Evolutionary conservation across 2,329 filamentous ascomycete species (phyloP), one percentile per base, ranked within the genome.

Genomic region (Claviceps sorghi): DNA sequence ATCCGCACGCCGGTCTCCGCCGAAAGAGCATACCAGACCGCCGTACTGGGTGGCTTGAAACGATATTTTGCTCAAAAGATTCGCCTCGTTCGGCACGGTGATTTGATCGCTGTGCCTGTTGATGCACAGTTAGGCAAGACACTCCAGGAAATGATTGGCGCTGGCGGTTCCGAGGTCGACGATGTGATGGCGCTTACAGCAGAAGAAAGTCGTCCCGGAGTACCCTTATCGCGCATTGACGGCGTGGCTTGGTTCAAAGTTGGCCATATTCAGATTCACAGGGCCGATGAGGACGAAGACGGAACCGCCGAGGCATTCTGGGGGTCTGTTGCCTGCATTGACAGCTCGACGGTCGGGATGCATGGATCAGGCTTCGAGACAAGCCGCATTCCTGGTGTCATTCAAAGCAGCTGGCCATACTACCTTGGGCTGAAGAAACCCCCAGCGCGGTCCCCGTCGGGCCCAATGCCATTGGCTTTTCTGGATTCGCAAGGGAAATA

Each of bases 241-340:
- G 78, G 74, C 32, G 86, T 95, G 21, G 90, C 88, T 8, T 98
- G 93, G 93, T 97, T 96, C 73, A 87, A 83, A 57, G 85, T 98
- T 42, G 84, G 85, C 41, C 85, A 88, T 54, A 83, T 94, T 50
- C 73, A 74, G 52, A 69, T 76, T 6, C 72, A 72, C 62, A 80
- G 71, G 59, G 67, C 62, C 59, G 82, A 72, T 59, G 73, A 62
- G 61, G 72, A 78, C 8, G 74, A 77, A n/a, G 78, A 81, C 36
- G 78, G 79, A 15, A 73, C 79, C 2, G 76, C 78, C 3, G 79
- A 83, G 48, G 83, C 86, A 50, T 72, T 83, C 9, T 98, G 93
- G 93, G 88, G 88, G 40, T 86, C 86, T 1, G 82, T 91, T 41
- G 88, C 86, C 2, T 84, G 84, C 47, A 88, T 98, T 48, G 91